These are phyloP conservation scores for Ogataea neopini DNA, from an alignment of 805 yeast species.

Conservation along the genomic window DNA sequence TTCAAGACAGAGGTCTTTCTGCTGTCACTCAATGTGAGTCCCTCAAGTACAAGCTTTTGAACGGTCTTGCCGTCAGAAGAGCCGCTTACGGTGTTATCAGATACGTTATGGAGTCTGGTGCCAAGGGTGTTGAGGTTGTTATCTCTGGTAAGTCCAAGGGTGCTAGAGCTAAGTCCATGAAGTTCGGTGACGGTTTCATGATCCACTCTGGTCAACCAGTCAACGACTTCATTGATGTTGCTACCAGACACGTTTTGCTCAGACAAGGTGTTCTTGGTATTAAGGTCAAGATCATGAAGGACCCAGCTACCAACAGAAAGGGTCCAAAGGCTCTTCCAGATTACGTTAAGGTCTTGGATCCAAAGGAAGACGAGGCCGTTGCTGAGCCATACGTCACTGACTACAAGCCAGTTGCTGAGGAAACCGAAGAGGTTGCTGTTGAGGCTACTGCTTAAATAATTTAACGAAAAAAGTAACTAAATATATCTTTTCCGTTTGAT, in stretches of 20 bases:
- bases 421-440: conserved; percentile 38
- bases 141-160: conserved; percentile 99
- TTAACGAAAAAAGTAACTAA: neutral
- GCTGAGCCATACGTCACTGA: conserved; percentile 81
- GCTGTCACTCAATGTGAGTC: conserved; percentile 99
- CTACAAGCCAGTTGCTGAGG: conserved; percentile 52
- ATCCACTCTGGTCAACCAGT: conserved; percentile 99
- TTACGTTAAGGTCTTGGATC: conserved; percentile 87
- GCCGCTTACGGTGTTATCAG: conserved; percentile 99
- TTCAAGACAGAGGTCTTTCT: conserved; percentile 98
- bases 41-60: conserved; percentile 94
- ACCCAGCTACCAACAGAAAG: conserved; percentile 81
- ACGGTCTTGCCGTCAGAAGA: conserved; percentile 99
- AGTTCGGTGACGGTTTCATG: conserved; percentile 99
- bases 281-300: conserved; percentile 99
- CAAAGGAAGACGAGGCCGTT: conserved; percentile 88
- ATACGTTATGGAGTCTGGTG: conserved; percentile 99
- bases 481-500: conserved; percentile 6
- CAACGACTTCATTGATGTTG: conserved; percentile 96
- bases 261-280: conserved; percentile 99
- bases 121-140: conserved; percentile 99
- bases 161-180: conserved; percentile 99
- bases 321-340: conserved; percentile 96
- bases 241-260: conserved; percentile 99
- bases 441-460: conserved; percentile 32